These are phyloP conservation scores for Dactylella cylindrospora DNA, from an alignment of 2,329 filamentous ascomycete genomes.

Conservation along the genomic window DNA sequence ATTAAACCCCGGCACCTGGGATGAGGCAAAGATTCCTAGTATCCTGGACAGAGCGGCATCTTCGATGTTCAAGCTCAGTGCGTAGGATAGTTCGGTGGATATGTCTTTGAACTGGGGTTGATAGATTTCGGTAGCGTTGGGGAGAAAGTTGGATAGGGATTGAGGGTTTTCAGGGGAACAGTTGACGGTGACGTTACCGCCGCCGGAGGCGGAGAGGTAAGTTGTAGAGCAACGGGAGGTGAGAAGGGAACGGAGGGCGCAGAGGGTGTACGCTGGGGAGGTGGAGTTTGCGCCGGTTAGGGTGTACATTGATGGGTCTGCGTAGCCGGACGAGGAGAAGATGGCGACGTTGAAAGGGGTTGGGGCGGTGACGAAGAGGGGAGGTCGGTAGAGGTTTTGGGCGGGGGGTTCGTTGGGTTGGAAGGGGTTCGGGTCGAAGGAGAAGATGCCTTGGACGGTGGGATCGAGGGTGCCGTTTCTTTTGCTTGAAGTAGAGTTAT, in stretches of 20 bases:
- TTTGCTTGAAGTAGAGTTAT: conserved; percentile 49
- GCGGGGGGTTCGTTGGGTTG: conserved; percentile 63
- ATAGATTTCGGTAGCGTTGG: conserved; percentile 14
- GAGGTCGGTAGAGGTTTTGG: conserved; percentile 64
- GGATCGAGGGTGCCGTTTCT: conserved; percentile 46
- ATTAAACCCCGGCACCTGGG: conserved; percentile 53
- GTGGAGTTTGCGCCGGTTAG: conserved; percentile 58
- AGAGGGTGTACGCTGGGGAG: conserved; percentile 64
- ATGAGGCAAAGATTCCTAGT: conserved; percentile 34
- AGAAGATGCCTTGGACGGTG: conserved; percentile 51
- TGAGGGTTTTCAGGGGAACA: conserved; percentile 51
- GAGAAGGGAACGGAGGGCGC: conserved; percentile 65
- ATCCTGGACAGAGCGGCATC: conserved; percentile 28
- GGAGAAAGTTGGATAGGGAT: conserved; percentile 7
- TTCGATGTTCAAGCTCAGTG: conserved; percentile 31
- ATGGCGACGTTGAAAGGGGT: conserved; percentile 66
- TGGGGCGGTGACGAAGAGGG: conserved; percentile 56
- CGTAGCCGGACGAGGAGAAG: conserved; percentile 57
- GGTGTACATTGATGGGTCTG: conserved; percentile 64
- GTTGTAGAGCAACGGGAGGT: conserved; percentile 68
- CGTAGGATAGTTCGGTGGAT: conserved; percentile 35
- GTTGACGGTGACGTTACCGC: conserved; percentile 62
- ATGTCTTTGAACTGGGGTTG: conserved; percentile 41
- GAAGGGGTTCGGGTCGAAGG: conserved; percentile 50
- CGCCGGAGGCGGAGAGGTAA: conserved; percentile 61